Evolutionary conservation across 2,329 filamentous ascomycete genomes (phyloP), one percentile per base, ranked within the genome.

Genomic region (Intubia oerlemansii): DNA sequence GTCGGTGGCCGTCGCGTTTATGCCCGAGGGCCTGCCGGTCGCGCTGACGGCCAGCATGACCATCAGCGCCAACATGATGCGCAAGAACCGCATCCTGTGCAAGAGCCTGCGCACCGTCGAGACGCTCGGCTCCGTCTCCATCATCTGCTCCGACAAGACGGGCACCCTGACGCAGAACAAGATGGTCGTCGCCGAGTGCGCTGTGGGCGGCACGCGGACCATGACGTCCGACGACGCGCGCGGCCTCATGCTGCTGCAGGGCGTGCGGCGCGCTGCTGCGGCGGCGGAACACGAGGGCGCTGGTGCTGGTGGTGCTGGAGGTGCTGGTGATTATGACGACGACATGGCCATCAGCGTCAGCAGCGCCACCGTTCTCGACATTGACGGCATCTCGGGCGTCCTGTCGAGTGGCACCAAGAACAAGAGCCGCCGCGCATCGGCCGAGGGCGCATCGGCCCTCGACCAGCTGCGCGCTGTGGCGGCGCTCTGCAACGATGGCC

Each of bases 91-190:
- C 42, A 69, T 82, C 24, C 59, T 82, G 7, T 81, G 75, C 65
- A 82, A 82, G 50, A 78, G 71, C 0, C 56, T 84, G 26, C 78
- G 78, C 49, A 81, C 76, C 0, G 74, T 80, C 0, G 76, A 81
- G 48, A 81, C 75, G 0, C 57, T 81, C 1, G 76, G 76, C 1
- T 60, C 69, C 0, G 74, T 80, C 2, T 75, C 70, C n/a, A n/a
- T n/a, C n/a, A n/a, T n/a, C n/a, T n/a, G n/a, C n/a, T n/a, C n/a
- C n/a, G n/a, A n/a, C n/a, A 81, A 81, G 52, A 81, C 75, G 0
- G 76, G 76, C 4, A 77, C 71, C 0, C 50, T 77, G 32, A 77
- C 71, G 10, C 36, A 66, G 63, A 78, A 78, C 33, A 66, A 69
- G 36, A 80, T 81, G 75, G 57, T 63, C 2, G 73, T 79, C 0